phyloP scores from a whole-genome alignment of 179 eudicot species.

The Corrigiola litoralis region DNA sequence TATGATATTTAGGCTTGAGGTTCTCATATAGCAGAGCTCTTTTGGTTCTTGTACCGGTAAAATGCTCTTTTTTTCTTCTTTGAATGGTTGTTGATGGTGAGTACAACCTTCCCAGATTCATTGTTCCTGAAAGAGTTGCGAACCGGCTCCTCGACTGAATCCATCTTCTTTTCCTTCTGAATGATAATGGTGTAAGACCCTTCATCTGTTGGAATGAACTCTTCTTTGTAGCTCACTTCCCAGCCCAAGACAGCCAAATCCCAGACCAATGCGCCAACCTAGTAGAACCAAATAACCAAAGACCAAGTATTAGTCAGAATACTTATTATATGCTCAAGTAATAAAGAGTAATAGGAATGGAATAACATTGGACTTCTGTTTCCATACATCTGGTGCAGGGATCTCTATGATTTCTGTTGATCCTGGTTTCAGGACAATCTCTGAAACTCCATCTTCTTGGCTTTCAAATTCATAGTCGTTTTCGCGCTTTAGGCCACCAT shows the following conservation, averaged over 20 bases:
- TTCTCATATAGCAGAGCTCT: conserved; percentile 3
- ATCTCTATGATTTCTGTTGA: conserved; percentile 45
- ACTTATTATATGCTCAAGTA: background rate
- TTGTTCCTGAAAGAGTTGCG: conserved; percentile 29
- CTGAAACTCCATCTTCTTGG: conserved; percentile 31
- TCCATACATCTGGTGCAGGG: conserved; percentile 44
- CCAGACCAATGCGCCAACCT: conserved; percentile 30
- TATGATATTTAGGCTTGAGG: background rate
- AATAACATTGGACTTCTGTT: background rate
- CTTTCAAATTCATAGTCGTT: conserved; percentile 29
- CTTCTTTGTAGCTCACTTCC: conserved; percentile 39
- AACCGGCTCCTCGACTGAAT: conserved; percentile 13
- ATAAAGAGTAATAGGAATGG: background rate
- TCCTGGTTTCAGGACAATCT: conserved; percentile 44
- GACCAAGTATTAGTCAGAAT: background rate
- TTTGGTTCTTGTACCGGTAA: conserved; percentile 24
- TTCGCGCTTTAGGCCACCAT: conserved; percentile 44
- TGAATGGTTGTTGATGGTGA: conserved; percentile 25
- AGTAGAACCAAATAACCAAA: background rate
- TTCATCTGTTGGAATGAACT: conserved; percentile 33
- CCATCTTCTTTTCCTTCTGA: conserved; percentile 34
- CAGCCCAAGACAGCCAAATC: conserved; percentile 31
- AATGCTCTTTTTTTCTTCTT: conserved; percentile 34
- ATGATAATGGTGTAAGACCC: conserved; percentile 35
- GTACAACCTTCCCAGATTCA: conserved; percentile 34